phyloP scores from a whole-genome alignment of 306 rosid genomes.

The Begonia loranthoides region DNA sequence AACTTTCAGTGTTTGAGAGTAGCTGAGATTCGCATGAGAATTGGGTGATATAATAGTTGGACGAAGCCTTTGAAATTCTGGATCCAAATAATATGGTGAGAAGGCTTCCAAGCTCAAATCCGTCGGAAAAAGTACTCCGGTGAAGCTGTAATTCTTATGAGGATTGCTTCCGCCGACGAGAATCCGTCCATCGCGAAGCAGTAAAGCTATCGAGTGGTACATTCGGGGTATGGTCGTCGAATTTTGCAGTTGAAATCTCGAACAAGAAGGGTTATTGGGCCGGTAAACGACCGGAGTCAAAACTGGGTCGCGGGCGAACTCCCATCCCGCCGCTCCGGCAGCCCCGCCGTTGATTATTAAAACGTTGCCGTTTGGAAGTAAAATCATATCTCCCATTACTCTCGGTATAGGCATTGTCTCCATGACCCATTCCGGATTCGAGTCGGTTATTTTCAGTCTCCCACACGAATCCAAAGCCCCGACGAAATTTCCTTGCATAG shows the following conservation, averaged over 20 bases:
- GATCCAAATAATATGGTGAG: slow-evolving; percentile 23
- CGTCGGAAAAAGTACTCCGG: slow-evolving; percentile 26
- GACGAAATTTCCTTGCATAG: not conserved
- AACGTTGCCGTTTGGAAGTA: slow-evolving; percentile 47
- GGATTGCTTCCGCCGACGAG: slow-evolving; percentile 70
- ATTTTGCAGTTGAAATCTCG: slow-evolving; percentile 22
- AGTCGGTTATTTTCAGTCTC: slow-evolving; percentile 35
- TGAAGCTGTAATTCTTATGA: slow-evolving; percentile 25
- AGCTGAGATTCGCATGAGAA: slow-evolving; percentile 6
- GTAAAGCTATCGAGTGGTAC: slow-evolving; percentile 48
- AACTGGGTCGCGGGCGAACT: slow-evolving; percentile 24
- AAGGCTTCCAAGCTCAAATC: slow-evolving; percentile 32
- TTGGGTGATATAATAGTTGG: slow-evolving; percentile 16
- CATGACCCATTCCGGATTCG: slow-evolving; percentile 30
- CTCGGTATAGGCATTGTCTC: slow-evolving; percentile 44
- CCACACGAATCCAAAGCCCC: slow-evolving; percentile 33
- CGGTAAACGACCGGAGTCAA: slow-evolving; percentile 26
- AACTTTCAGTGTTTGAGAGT: slow-evolving; percentile 12
- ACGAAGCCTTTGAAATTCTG: slow-evolving; percentile 4
- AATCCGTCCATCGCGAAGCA: slow-evolving; percentile 57
- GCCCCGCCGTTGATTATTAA: slow-evolving; percentile 38
- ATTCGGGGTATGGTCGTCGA: slow-evolving; percentile 23
- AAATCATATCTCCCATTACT: slow-evolving; percentile 41
- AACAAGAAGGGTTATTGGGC: slow-evolving; percentile 7
- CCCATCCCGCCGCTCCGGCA: slow-evolving; percentile 44